Conservation (phyloP, 108 stramenopile genomes). For the Skeletonema tropicum region DNA sequence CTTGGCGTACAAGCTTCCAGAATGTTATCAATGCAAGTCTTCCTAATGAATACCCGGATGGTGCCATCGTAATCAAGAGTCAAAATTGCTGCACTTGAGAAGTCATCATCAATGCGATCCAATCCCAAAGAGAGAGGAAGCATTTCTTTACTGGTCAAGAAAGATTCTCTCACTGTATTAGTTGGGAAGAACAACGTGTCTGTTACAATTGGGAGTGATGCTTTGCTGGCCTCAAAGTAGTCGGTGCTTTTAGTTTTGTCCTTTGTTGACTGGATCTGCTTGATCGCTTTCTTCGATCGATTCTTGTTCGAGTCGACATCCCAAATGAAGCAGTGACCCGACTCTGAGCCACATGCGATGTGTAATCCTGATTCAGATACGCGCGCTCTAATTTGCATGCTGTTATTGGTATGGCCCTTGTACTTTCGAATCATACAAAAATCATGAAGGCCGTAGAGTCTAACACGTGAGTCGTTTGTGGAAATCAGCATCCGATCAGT, state of each 20-base stretch:
- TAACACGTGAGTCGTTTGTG: slow-evolving; percentile 80
- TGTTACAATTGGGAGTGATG: slow-evolving; percentile 47
- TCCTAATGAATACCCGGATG: slow-evolving; percentile 47
- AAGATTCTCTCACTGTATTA: slow-evolving; percentile 29
- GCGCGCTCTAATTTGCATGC: slow-evolving; percentile 77
- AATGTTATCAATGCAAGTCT: slow-evolving; percentile 50
- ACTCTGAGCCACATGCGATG: slow-evolving; percentile 73
- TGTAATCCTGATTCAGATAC: slow-evolving; percentile 67
- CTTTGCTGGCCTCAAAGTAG: slow-evolving; percentile 47
- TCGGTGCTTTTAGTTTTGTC: slow-evolving; percentile 46
- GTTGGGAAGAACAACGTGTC: slow-evolving; percentile 48
- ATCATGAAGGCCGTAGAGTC: slow-evolving; percentile 70
- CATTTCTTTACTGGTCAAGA: slow-evolving; percentile 38
- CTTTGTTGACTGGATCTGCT: slow-evolving; percentile 32
- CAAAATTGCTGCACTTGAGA: slow-evolving; percentile 51
- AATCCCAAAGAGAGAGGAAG: slow-evolving; percentile 44
- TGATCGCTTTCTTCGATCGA: slow-evolving; percentile 22
- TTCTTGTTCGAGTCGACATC: slow-evolving; percentile 40
- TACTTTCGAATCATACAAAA: slow-evolving; percentile 66
- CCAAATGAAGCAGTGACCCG: slow-evolving; percentile 69
- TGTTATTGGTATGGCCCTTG: slow-evolving; percentile 75
- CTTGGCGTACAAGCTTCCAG: slow-evolving; percentile 47
- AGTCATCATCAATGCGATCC: slow-evolving; percentile 50
- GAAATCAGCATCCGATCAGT: slow-evolving; percentile 74
- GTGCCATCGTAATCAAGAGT: slow-evolving; percentile 59